phyloP scores from a whole-genome alignment of 805 yeast genomes.

The Sporopachydermia quercuum region DNA sequence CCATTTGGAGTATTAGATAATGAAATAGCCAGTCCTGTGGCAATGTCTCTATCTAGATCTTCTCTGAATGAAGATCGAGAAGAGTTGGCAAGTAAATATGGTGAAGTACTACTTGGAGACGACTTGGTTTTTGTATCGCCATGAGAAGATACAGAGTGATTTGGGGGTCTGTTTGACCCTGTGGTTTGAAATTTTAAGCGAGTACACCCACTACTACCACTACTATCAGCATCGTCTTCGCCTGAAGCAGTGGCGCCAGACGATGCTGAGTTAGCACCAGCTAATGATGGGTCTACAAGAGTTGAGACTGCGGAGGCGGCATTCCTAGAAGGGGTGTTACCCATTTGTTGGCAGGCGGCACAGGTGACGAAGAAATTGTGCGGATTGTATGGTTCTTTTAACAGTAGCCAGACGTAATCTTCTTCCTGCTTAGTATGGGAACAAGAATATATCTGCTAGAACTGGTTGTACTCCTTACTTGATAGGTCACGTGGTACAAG shows the following conservation, averaged over 20 bases:
- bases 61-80: not conserved
- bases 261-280: constrained; percentile 20
- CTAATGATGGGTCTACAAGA: constrained; percentile 14
- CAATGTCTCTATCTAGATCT: not conserved
- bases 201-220: constrained; percentile 11
- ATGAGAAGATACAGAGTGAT: not conserved
- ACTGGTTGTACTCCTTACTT: too few species aligned
- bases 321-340: constrained; percentile 25
- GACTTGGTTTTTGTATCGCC: not conserved
- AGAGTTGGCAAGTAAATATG: not conserved
- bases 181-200: constrained; percentile 12
- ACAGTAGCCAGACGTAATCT: too few species aligned
- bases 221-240: constrained; percentile 16
- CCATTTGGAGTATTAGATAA: not conserved
- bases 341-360: constrained; percentile 7
- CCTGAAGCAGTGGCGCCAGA: constrained; percentile 7
- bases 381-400: too few species aligned
- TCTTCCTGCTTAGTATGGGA: too few species aligned
- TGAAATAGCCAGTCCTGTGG: not conserved
- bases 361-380: not conserved
- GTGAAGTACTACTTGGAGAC: not conserved
- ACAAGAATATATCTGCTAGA: too few species aligned
- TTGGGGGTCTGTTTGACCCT: constrained; percentile 5
- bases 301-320: constrained; percentile 16
- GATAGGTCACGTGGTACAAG: too few species aligned